phyloP scores from a whole-genome alignment of 202 grass and related monocot genomes.

The Digitaria exilis region DNA sequence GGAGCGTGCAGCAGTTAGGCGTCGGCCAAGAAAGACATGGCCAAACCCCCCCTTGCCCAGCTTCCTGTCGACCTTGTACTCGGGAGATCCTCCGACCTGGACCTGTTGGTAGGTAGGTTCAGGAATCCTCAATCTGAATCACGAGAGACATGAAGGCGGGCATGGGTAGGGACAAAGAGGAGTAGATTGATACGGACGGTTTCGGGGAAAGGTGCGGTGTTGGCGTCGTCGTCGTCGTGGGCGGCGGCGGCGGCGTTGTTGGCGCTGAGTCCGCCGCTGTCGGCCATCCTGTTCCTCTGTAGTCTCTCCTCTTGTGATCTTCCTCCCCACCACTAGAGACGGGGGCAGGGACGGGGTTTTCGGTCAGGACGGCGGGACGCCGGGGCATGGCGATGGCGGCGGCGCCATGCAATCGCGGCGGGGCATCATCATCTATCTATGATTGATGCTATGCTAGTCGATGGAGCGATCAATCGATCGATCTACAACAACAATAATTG shows the following conservation, averaged over 20 bases:
- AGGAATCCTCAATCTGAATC: not conserved
- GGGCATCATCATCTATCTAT: not conserved
- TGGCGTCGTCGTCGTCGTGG: conserved; percentile 68
- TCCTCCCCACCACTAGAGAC: not conserved
- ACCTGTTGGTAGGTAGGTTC: conserved; percentile 58
- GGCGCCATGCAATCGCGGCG: not conserved
- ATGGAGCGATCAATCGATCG: not conserved
- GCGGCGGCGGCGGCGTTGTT: conserved; percentile 58
- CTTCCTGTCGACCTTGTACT: conserved; percentile 78
- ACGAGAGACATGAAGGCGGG: not conserved
- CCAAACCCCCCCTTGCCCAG: conserved; percentile 88
- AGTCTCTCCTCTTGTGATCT: not conserved
- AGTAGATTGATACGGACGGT: conserved; percentile 40
- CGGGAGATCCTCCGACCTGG: conserved; percentile 74
- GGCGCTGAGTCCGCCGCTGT: conserved; percentile 74
- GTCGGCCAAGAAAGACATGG: conserved; percentile 77
- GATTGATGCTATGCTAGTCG: not conserved
- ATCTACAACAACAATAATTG: not conserved
- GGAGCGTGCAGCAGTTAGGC: conserved; percentile 47
- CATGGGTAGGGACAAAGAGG: not conserved
- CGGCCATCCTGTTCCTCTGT: conserved; percentile 41
- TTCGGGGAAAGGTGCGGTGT: conserved; percentile 68
- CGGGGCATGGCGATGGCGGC: not conserved
- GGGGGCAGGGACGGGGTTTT: not conserved
- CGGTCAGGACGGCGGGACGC: conserved; percentile 8